Evolutionary conservation across 495 filamentous ascomycete genomes (phyloP).

Genomic region (Penicillium lividum): DNA sequence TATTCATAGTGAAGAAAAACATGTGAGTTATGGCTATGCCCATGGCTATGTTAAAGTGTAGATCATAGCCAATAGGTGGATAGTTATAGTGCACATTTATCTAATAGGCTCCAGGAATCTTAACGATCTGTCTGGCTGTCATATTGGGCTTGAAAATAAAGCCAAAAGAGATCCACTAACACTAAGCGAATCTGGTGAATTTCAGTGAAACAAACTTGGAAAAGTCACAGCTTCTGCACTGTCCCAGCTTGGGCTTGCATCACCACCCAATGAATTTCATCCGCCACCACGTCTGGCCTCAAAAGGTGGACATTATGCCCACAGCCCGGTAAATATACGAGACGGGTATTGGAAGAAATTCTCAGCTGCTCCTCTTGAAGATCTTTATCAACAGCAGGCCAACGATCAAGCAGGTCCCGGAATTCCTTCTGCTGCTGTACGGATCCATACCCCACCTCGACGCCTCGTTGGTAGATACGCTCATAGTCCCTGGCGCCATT

Average conservation of each 20-base stretch:
- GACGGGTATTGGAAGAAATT: conserved; percentile 36
- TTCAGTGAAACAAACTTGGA: neutral
- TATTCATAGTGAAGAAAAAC: neutral
- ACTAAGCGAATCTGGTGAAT: neutral
- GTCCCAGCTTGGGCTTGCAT: conserved; percentile 18
- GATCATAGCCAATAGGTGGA: conserved; percentile 4
- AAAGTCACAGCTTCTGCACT: conserved; percentile 1
- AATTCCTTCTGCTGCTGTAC: conserved; percentile 30
- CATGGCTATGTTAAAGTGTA: conserved; percentile 14
- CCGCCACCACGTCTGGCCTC: conserved; percentile 48
- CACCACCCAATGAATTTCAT: conserved; percentile 50
- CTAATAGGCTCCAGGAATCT: conserved; percentile 11
- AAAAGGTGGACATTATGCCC: conserved; percentile 53
- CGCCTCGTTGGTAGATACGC: conserved; percentile 34
- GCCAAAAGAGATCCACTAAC: neutral
- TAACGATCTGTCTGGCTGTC: neutral
- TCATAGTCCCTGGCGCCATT: conserved; percentile 33
- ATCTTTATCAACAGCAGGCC: conserved; percentile 37
- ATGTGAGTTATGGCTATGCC: neutral
- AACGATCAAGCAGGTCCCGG: conserved; percentile 34
- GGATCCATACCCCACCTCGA: conserved; percentile 38
- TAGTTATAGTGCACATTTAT: conserved; percentile 1
- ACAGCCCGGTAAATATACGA: conserved; percentile 43
- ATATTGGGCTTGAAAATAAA: neutral
- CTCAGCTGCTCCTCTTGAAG: conserved; percentile 48